Conservation (phyloP, 2,329 filamentous ascomycete genomes). For the Aspergillus sp. region DNA sequence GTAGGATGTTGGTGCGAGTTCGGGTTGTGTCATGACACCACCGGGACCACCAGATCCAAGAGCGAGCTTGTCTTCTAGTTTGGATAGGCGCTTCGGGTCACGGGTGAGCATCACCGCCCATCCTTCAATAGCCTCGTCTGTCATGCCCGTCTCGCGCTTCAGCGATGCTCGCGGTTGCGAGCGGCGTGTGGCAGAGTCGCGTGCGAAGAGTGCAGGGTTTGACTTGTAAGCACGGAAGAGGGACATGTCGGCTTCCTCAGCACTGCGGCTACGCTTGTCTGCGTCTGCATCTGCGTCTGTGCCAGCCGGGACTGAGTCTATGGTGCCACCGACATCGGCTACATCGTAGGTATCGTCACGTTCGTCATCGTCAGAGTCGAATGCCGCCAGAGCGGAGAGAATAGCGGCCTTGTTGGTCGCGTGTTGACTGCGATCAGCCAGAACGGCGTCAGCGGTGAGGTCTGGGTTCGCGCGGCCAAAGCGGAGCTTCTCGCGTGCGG, state of each 20-base stretch:
- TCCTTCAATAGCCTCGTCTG: conserved; percentile 88
- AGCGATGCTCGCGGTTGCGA: conserved; percentile 59
- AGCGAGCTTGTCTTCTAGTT: conserved; percentile 66
- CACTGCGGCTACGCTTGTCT: conserved; percentile 41
- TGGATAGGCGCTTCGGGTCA: conserved; percentile 63
- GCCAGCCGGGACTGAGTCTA: conserved; percentile 56
- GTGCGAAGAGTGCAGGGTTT: conserved; percentile 61
- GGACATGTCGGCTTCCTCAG: conserved; percentile 55
- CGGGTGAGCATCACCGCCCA: conserved; percentile 84
- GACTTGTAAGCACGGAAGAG: conserved; percentile 70
- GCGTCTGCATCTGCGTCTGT: conserved; percentile 50
- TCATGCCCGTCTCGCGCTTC: conserved; percentile 76
- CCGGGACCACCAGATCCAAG: conserved; percentile 54
- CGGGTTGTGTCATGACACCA: conserved; percentile 49
- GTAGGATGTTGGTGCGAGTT: conserved; percentile 65
- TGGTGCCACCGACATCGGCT: conserved; percentile 82
- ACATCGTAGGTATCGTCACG: conserved; percentile 94
- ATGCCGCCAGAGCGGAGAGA: conserved; percentile 77
- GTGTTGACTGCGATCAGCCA: conserved; percentile 57
- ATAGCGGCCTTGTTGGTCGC: conserved; percentile 80
- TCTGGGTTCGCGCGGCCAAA: conserved; percentile 65
- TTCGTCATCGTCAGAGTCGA: conserved; percentile 94
- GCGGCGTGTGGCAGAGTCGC: conserved; percentile 66
- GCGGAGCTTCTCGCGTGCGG: conserved; percentile 55
- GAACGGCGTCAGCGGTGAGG: conserved; percentile 66